phyloP scores from a whole-genome alignment of 805 yeast genomes.

The Debaryomyces tyrocola region DNA sequence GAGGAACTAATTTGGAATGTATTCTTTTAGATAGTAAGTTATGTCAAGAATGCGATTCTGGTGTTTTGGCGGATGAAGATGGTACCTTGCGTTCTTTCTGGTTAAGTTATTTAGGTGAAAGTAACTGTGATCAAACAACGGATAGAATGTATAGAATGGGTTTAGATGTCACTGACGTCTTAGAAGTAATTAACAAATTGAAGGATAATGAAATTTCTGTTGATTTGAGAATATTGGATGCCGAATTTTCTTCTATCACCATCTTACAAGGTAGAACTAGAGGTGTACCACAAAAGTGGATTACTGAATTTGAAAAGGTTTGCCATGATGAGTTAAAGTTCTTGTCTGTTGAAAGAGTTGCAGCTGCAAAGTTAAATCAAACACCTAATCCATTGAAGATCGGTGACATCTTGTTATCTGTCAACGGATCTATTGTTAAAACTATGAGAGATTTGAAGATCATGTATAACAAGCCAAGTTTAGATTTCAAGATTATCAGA shows the following conservation, averaged over 20 bases:
- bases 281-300: conserved; percentile 89
- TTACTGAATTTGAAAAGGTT: conserved; percentile 60
- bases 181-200: conserved; percentile 55
- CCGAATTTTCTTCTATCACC: conserved; percentile 70
- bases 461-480: conserved; percentile 40
- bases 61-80: conserved; percentile 71
- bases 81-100: conserved; percentile 84
- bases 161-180: conserved; percentile 67
- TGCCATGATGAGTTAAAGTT: conserved; percentile 70
- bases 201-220: conserved; percentile 50
- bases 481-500: conserved; percentile 68
- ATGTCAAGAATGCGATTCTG: conserved; percentile 74
- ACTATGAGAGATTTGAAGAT: conserved; percentile 65
- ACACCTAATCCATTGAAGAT: conserved; percentile 41
- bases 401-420: conserved; percentile 78
- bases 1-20: conserved; percentile 82
- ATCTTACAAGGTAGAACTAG: conserved; percentile 75
- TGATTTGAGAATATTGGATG: conserved; percentile 66
- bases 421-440: conserved; percentile 63
- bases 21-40: conserved; percentile 70
- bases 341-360: conserved; percentile 66
- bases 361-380: conserved; percentile 42
- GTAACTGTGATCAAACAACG: conserved; percentile 46
- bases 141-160: conserved; percentile 75
- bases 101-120: conserved; percentile 81